Evolutionary conservation across 805 yeast species (phyloP), one percentile per base, ranked within the genome.

Genomic region (Candida arabinofermentans): DNA sequence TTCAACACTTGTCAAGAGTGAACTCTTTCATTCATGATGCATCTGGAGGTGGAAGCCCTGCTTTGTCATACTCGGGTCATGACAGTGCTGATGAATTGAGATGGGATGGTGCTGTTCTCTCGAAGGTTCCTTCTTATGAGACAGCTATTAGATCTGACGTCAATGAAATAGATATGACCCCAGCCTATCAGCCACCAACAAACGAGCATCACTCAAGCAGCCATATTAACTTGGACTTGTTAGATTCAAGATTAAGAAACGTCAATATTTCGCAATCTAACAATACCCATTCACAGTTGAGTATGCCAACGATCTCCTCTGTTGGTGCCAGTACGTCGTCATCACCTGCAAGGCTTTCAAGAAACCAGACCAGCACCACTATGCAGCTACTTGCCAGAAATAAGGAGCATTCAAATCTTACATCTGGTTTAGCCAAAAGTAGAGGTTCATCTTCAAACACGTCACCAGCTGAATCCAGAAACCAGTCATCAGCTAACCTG

Each of bases 111-210:
- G 39, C 43, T 2, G 39, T 43, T 12, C 40, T 55, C 48, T 79
- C 84, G 17, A 67, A 78, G 37, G 96, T 91, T 6, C 98, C 98
- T 0, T 80, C 96, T 0, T 91, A 91, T 62, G 74, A 73, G 7
- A 81, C 85, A 24, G 97, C 98, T 0, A 63, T 89, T 60, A 76
- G 75, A 53, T 62, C 76, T 2, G 80, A 72, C 35, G 52, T 49
- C 6, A 66, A 64, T 5, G 73, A 67, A 3, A 74, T 68, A 17
- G 78, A 75, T 39, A 63, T 83, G 21, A 81, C 96, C 2, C 97
- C 97, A 0, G 74, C 75, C 2, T 89, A 88, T 59, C 71, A 67
- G 47, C 81, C 79, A 6, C 76, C 77, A 27, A 8, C 30, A 12
- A 10, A 27, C 30, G 30, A 5, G n/a, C 32, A n/a, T 5, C 17